Conservation (phyloP, 768 basidiomycete genomes). For the Filobasidium floriforme region DNA sequence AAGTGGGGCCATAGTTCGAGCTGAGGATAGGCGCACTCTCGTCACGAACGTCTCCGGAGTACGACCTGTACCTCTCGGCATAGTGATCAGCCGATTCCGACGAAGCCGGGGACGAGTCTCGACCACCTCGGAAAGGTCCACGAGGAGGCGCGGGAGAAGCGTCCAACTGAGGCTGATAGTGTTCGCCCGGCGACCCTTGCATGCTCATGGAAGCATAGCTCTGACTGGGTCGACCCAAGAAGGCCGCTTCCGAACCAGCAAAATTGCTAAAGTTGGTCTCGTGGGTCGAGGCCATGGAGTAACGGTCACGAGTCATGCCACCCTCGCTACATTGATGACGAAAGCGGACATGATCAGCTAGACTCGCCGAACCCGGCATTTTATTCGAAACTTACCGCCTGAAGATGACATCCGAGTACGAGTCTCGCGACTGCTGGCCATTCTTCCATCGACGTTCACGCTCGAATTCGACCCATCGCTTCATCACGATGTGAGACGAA, state of each 20-base stretch:
- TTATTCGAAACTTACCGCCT: conserved; percentile 49
- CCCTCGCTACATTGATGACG: conserved; percentile 11
- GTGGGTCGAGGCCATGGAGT: conserved; percentile 69
- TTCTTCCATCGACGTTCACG: conserved; percentile 87
- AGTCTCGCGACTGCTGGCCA: conserved; percentile 75
- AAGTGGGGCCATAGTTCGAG: conserved; percentile 21
- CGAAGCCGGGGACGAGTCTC: conserved; percentile 42
- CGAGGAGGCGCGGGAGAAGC: conserved; percentile 30
- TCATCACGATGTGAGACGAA: conserved; percentile 94
- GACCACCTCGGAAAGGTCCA: conserved; percentile 38
- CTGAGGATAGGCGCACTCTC: conserved; percentile 15
- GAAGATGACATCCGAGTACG: conserved; percentile 53
- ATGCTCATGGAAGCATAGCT: conserved; percentile 37
- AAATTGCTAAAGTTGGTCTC: conserved; percentile 53
- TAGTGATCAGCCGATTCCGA: conserved; percentile 33
- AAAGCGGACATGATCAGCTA: conserved; percentile 12
- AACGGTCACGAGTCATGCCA: conserved; percentile 49
- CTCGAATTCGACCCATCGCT: conserved; percentile 98
- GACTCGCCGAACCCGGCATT: background rate
- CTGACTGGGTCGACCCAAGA: conserved; percentile 36
- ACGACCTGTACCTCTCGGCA: conserved; percentile 10
- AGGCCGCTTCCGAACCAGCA: conserved; percentile 30
- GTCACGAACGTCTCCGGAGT: conserved; percentile 12
- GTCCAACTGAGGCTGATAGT: conserved; percentile 48
- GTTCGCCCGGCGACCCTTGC: conserved; percentile 22